Base-by-base conservation (phyloP, 495 filamentous ascomycete genomes). In the Neurospora sp. region DNA sequence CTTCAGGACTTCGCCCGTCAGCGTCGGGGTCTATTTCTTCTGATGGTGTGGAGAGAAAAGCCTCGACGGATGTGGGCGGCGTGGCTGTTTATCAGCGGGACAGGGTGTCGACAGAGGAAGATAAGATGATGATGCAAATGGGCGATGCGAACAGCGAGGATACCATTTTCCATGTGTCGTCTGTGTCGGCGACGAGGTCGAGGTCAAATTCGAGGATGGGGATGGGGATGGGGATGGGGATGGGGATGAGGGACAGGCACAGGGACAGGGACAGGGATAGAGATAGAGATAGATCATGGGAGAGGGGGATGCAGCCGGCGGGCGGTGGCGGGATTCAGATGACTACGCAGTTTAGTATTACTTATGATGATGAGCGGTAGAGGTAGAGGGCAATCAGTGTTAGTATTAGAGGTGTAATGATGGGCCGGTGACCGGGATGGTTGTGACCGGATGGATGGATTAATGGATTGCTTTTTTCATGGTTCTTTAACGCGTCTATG, bases 101-200 rank as follows among this genome's bases (percentile, higher is more conserved):
- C 0, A 37, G 53, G 6, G 6, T 65, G 0, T 65, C 53, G 0
- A 35, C 27, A 0, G 53, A 65, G 0, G 53, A 65, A 0, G 53
- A 65, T 65, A 65, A 65, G 6, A 37, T 65, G 0, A 18, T 65
- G 27, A 18, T 37, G 35, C 35, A 37, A 37, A 37, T 65, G 27
- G 27, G 53, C 1, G 85, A 85, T 0, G 83, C 82, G 12, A 87
- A 87, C 72, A 81, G 81, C 37, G 87, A 82, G 72, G 78, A 86
- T 4, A 85, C 82, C 44, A 48, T 78, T 1, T 70, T 83, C 10
- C 79, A 80, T 0, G 73, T 69, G 7, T 61, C 73, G 75, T 71
- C 80, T 77, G 59, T n/a, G 16, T 40, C 37, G 22, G 22, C 53
- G 69, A 73, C 68, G 48, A 61, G 6, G 61, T 12, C 22, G 27